A percentile compares a stretch with the other conserved stretches of the same genome.
Conservation (phyloP, 192 early-diverging fungal genomes). For the Entomortierella chlamydospora region DNA sequence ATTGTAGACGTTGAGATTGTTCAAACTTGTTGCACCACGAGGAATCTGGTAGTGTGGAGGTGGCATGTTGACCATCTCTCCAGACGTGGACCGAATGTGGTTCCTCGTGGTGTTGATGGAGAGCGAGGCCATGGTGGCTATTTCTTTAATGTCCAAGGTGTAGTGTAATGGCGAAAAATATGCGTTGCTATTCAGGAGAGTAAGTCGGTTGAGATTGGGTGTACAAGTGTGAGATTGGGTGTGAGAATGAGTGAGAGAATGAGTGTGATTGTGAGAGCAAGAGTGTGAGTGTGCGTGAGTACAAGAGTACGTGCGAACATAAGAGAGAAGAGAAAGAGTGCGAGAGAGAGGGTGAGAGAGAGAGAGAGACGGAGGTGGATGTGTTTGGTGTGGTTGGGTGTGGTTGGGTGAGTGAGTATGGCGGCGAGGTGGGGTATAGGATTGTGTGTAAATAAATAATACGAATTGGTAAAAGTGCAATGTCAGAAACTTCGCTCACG, state of each 20-base stretch:
- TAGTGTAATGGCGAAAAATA: too few relatives aligned
- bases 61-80: conserved; percentile 47
- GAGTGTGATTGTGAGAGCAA: too few relatives aligned
- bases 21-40: conserved; percentile 49
- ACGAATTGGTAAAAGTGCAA: too few relatives aligned
- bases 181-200: too few relatives aligned
- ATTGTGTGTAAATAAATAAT: too few relatives aligned
- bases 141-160: too few relatives aligned
- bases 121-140: conserved; percentile 32
- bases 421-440: too few relatives aligned
- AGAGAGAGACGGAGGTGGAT: neutral
- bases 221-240: neutral
- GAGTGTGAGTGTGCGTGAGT: neutral
- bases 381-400: too few relatives aligned
- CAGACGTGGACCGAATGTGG: conserved; percentile 43
- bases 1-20: conserved; percentile 37
- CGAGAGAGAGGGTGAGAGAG: neutral
- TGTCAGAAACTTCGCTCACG: too few relatives aligned
- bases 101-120: conserved; percentile 47
- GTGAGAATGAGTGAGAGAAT: neutral
- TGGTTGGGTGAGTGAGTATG: too few relatives aligned
- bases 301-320: too few relatives aligned
- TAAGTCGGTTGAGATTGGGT: neutral
- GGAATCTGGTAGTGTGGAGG: conserved; percentile 31
- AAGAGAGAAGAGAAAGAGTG: neutral